phyloP scores from a whole-genome alignment of 2,329 filamentous ascomycete species.

The Spiromastix sp. region DNA sequence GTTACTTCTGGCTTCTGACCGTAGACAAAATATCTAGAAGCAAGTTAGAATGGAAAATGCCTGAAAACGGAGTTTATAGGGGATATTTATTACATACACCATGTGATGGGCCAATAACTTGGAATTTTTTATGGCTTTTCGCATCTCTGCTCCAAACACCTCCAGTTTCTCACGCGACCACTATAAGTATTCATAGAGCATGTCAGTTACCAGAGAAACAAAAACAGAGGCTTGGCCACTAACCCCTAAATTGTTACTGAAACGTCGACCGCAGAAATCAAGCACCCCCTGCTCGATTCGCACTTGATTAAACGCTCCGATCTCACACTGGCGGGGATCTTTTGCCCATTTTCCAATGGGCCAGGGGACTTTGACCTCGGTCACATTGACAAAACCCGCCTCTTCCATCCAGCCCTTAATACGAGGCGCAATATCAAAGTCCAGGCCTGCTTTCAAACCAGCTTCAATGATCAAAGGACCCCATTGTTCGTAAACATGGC shows the following conservation, averaged over 20 bases:
- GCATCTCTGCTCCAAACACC: not conserved
- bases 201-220: constrained; percentile 8
- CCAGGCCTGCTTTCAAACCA: not conserved
- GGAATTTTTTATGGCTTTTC: constrained; percentile 1
- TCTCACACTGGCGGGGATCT: constrained; percentile 10
- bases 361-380: constrained; percentile 4
- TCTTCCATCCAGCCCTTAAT: constrained; percentile 9
- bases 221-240: too few relatives aligned
- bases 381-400: constrained; percentile 9
- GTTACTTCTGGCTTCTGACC: not conserved
- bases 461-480: not conserved
- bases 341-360: constrained; percentile 11
- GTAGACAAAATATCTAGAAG: constrained; percentile 1
- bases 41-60: not conserved
- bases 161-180: not conserved
- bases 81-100: too few relatives aligned
- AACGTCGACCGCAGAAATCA: constrained; percentile 11
- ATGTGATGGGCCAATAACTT: not conserved
- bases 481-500: not conserved
- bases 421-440: too few relatives aligned
- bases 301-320: constrained; percentile 9
- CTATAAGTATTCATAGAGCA: constrained; percentile 11
- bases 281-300: constrained; percentile 12
- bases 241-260: too few relatives aligned
- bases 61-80: too few relatives aligned